Evolutionary conservation across 2,329 filamentous ascomycete genomes (phyloP).

Genomic region (Arthrocladium fulminans): DNA sequence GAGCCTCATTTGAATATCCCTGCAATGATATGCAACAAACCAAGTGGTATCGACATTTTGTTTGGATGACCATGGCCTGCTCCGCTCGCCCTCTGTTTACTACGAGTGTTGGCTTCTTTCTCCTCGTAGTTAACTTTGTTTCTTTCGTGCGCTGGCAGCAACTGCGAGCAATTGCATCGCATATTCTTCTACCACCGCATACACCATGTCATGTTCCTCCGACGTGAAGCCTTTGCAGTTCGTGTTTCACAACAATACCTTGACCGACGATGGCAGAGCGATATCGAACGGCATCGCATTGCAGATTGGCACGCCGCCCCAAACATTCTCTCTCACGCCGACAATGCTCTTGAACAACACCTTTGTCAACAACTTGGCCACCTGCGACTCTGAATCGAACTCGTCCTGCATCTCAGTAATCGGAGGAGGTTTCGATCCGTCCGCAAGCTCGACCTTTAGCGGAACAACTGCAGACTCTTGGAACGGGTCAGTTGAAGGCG

Average conservation of each 20-base stretch:
- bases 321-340: constrained; percentile 19
- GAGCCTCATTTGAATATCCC: too few species aligned
- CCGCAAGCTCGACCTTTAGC: constrained; percentile 12
- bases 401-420: constrained; percentile 14
- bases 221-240: neutral
- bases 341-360: constrained; percentile 15
- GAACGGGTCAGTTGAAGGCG: constrained; percentile 13
- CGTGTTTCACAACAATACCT: constrained; percentile 9
- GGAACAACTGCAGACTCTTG: constrained; percentile 15
- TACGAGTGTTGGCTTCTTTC: too few species aligned
- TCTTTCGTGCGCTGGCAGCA: too few species aligned
- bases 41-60: too few species aligned
- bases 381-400: constrained; percentile 18
- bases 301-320: constrained; percentile 18
- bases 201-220: neutral
- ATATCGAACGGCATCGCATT: constrained; percentile 17
- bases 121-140: too few species aligned
- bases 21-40: too few species aligned
- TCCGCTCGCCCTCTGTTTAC: too few species aligned
- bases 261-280: constrained; percentile 18
- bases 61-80: too few species aligned
- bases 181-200: too few species aligned
- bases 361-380: constrained; percentile 18
- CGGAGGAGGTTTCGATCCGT: constrained; percentile 19
- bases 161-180: too few species aligned